A percentile compares a stretch with the other conserved stretches of the same genome.
These are phyloP conservation scores for Uronychia binucleata DNA, from an alignment of 73 alveolate genomes.

Conservation along the genomic window DNA sequence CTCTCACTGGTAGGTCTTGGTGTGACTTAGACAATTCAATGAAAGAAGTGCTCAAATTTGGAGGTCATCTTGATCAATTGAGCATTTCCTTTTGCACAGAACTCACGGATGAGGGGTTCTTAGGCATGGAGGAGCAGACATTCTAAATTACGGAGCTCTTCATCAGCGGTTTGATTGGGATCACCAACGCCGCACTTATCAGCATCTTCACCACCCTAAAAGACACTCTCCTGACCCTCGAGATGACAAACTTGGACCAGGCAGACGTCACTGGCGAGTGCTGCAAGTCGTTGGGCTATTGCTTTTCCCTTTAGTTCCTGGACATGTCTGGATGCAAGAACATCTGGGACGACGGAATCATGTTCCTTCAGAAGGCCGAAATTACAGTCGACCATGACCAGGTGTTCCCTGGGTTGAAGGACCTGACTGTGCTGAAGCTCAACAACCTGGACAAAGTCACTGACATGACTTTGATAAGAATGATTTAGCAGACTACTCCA, in stretches of 20 bases:
- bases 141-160: conserved; percentile 22
- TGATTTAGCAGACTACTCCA: conserved; percentile 2
- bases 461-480: conserved; percentile 5
- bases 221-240: conserved; percentile 17
- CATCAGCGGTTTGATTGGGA: conserved; percentile 19
- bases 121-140: conserved; percentile 9
- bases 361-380: conserved; percentile 21
- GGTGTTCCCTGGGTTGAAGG: conserved; percentile 7
- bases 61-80: conserved; percentile 15
- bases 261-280: conserved; percentile 38
- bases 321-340: conserved; percentile 50
- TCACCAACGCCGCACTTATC: conserved; percentile 11
- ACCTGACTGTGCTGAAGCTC: conserved; percentile 13
- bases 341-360: conserved; percentile 50
- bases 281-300: conserved; percentile 35
- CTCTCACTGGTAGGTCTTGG: conserved; percentile 37
- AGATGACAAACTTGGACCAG: conserved; percentile 30
- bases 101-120: conserved; percentile 58
- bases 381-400: conserved; percentile 6
- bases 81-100: conserved; percentile 38
- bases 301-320: conserved; percentile 45
- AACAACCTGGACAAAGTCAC: not conserved
- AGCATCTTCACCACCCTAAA: conserved; percentile 2
- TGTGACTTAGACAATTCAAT: conserved; percentile 5
- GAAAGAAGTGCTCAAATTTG: conserved; percentile 2